Evolutionary conservation across 768 basidiomycete genomes (phyloP), one percentile per base, ranked within the genome.

Genomic region (Termitomyces sp.): DNA sequence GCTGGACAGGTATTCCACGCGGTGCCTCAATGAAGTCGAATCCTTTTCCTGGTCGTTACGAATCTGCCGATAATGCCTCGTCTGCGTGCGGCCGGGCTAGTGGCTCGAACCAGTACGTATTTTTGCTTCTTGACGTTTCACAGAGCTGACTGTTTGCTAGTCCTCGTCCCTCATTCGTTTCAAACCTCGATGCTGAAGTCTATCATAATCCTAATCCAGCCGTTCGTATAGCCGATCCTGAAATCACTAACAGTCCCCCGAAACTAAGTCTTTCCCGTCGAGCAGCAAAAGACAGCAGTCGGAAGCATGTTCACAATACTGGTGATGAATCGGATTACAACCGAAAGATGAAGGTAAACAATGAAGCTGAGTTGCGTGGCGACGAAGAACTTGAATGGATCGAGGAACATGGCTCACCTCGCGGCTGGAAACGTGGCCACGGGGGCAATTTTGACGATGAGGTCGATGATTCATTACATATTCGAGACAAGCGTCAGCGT

Each of bases 291-390:
- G 72, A 60, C 65, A 71, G 62, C 67, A 60, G 55, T 20, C 58
- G 59, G 44, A 79, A 83, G 68, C 79, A 80, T 57, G 71, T 70
- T 10, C 70, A 73, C 20, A 43, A 36, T 29, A 76, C 76, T 56
- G 67, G 68, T 59, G 63, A 71, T 14, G 77, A 78, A 39, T 75
- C 76, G 53, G 77, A 77, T 43, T 77, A 75, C 29, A 62, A 72
- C 20, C 86, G 85, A 71, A 82, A 81, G 68, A 74, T 76, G 55
- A 78, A 81, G 56, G 70, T 80, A n/a, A 80, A 80, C 47, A 76
- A 70, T 37, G 76, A 79, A 46, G 77, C 79, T 22, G 66, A 75
- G 52, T 74, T 75, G 56, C 77, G 80, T 61, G 79, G 74, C 13
- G 78, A 79, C 44, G 80, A 80, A 63, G 78, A 79, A 59, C 71